A percentile compares a stretch with the other conserved stretches of the same genome.
phyloP scores from a whole-genome alignment of 1,284 basidiomycete species.

The Ustilago bromivora region DNA sequence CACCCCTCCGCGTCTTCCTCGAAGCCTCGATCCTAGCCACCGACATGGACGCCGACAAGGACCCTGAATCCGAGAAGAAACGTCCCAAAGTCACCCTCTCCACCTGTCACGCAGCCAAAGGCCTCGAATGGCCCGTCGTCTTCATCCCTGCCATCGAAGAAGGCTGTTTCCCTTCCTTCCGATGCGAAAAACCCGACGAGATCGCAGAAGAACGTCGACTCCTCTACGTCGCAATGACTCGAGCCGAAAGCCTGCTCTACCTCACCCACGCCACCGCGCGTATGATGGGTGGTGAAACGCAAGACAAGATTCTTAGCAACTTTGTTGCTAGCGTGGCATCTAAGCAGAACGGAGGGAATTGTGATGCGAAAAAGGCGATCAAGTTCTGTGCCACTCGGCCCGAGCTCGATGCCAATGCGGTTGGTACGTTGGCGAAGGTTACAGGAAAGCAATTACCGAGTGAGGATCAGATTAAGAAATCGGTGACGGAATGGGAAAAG shows the following conservation, averaged over 20 bases:
- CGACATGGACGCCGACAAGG: constrained; percentile 75
- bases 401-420: constrained; percentile 15
- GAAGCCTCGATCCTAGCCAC: constrained; percentile 87
- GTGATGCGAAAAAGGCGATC: constrained; percentile 31
- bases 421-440: constrained; percentile 29
- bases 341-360: constrained; percentile 24
- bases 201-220: constrained; percentile 84
- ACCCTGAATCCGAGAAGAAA: constrained; percentile 71
- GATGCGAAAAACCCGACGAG: constrained; percentile 76
- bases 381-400: constrained; percentile 37
- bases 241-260: constrained; percentile 83
- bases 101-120: constrained; percentile 91
- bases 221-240: constrained; percentile 90
- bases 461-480: constrained; percentile 12
- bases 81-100: constrained; percentile 81
- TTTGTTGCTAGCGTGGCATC: constrained; percentile 43
- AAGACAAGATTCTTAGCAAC: constrained; percentile 40
- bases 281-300: constrained; percentile 47
- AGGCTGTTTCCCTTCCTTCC: constrained; percentile 82
- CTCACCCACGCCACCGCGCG: constrained; percentile 71
- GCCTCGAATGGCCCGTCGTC: constrained; percentile 90
- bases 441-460: constrained; percentile 24
- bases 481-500: constrained; percentile 27
- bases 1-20: constrained; percentile 81
- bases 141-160: constrained; percentile 77